Evolutionary conservation across 768 basidiomycete species (phyloP), one percentile per base, ranked within the genome.

Genomic region (Sporobolomyces phaffii): DNA sequence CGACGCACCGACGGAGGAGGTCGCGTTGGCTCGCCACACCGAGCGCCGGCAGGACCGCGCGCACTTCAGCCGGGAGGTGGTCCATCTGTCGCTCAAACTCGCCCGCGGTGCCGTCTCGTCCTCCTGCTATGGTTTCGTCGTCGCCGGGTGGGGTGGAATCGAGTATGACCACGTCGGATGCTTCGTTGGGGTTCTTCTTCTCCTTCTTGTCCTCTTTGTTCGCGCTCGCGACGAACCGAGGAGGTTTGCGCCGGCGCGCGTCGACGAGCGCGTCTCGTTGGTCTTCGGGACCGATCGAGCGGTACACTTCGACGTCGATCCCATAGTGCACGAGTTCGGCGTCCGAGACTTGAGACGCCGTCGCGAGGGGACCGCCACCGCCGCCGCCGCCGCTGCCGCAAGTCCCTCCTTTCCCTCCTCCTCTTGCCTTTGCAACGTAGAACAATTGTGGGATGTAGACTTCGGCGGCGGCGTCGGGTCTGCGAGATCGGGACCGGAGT

Each of bases 221-320:
- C n/a, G n/a, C n/a, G n/a, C n/a, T 45, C 33, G 49, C 22, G 5
- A 38, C 26, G 43, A 17, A 63, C 8, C 44, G 51, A 14, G n/a
- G n/a, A n/a, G 48, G 62, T 53, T 72, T 76, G 13, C 5, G 9
- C 53, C 60, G n/a, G 60, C 62, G 45, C 65, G 73, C 51, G 65
- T 72, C 78, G n/a, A 83, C 80, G 33, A 93, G 78, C 67, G 88
- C 86, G 73, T 94, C 90, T 54, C 84, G 82, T 74, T 90, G 88
- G 47, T 90, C 75, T 28, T 84, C 81, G 1, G 77, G 77, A 0
- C 90, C 90, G 4, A 97, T 76, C 36, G 77, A 79, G 0, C 77
- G 78, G 72, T 89, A 92, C 9, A 89, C 85, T 10, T 81, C 83
- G 0, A 84, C 84, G 75, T 92, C 91, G 73, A 97, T 84, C 15